Percentiles rank a stretch among this genome's conserved stretches.
Evolutionary conservation across 2,329 filamentous ascomycete genomes (phyloP).

Genomic region (Helminthosporium solani): DNA sequence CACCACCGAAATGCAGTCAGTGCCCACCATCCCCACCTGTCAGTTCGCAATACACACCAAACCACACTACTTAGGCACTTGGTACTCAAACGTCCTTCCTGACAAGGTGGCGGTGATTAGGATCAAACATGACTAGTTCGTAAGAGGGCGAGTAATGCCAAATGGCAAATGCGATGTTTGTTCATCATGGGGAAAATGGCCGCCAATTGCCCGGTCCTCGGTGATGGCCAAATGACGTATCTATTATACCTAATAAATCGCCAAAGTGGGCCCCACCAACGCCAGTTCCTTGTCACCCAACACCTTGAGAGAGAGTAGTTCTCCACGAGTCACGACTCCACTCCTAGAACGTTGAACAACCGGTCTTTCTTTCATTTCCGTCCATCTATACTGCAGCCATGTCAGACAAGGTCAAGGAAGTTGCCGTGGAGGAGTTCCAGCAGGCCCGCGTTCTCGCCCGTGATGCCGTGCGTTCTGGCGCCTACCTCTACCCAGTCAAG

Average conservation of each 20-base stretch:
- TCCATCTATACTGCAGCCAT: conserved; percentile 24
- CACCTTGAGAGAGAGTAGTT: background rate
- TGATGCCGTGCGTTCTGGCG: conserved; percentile 71
- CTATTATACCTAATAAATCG: no score
- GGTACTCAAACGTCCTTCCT: background rate
- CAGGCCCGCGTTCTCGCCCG: conserved; percentile 63
- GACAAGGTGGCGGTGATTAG: conserved; percentile 1
- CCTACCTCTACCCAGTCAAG: conserved; percentile 85
- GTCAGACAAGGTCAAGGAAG: conserved; percentile 56
- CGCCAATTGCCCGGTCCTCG: conserved; percentile 6
- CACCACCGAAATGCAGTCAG: no score
- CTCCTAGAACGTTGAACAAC: conserved; percentile 1
- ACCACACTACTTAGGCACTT: no score
- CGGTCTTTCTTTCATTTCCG: conserved; percentile 2
- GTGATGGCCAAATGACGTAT: conserved; percentile 13
- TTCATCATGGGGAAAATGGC: no score
- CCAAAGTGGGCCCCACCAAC: background rate
- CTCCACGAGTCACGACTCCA: background rate
- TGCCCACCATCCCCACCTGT: no score
- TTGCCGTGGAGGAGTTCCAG: conserved; percentile 68
- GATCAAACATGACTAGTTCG: no score
- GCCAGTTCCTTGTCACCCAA: no score
- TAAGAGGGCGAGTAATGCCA: no score
- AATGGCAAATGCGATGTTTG: no score
- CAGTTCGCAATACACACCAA: no score